Conservation (phyloP, 805 yeast species). For the Kuraishia ogatae region DNA sequence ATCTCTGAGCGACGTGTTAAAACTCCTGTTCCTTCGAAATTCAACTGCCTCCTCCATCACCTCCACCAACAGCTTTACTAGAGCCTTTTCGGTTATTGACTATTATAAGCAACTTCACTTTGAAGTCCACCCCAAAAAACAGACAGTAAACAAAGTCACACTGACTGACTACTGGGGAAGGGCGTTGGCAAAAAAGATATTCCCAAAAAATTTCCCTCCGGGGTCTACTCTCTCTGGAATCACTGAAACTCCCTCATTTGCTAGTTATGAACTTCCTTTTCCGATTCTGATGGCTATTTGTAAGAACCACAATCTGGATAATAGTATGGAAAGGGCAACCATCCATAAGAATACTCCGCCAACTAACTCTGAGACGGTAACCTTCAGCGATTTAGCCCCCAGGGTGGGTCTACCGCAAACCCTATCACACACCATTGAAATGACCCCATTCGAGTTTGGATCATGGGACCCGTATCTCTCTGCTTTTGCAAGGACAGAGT, state of each 20-base stretch:
- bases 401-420: no score
- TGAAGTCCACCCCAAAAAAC: conserved; percentile 43
- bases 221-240: conserved; percentile 31
- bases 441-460: conserved; percentile 61
- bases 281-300: conserved; percentile 36
- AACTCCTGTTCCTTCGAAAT: conserved; percentile 6
- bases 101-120: conserved; percentile 46
- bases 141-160: conserved; percentile 45
- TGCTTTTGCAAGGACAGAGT: conserved; percentile 41
- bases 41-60: not conserved
- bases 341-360: conserved; percentile 16
- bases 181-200: conserved; percentile 42
- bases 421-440: conserved; percentile 42
- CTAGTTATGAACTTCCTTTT: conserved; percentile 33
- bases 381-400: no score
- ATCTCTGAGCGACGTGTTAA: conserved; percentile 6
- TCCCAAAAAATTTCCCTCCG: conserved; percentile 27
- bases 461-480: conserved; percentile 47
- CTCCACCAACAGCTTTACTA: no score
- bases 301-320: conserved; percentile 27
- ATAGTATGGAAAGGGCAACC: conserved; percentile 14
- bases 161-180: conserved; percentile 66
- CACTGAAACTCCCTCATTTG: conserved; percentile 26
- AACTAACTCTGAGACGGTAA: no score
- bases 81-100: conserved; percentile 20